Base-by-base conservation (phyloP, 331 rosid species). In the Acacia pycnantha region DNA sequence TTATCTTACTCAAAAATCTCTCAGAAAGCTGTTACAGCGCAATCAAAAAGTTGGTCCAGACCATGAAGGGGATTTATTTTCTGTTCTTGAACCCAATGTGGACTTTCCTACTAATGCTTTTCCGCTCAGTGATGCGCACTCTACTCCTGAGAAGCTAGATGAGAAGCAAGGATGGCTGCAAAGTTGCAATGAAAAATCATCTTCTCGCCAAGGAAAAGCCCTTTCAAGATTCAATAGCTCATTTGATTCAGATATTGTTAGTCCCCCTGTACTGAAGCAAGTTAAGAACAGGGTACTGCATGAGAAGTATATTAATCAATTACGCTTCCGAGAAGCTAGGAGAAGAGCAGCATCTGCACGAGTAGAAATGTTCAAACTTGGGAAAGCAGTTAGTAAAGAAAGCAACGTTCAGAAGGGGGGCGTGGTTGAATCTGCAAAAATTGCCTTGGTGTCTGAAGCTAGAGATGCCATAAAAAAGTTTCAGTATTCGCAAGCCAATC, bases 301-400 rank as follows among this genome's bases (percentile, higher is more conserved):
- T 78, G 99, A 93, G 84, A 95, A 87, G 85, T 93, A 93, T 59
- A 90, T 95, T 68, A 89, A 92, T 79, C 93, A 93, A 89, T 86
- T 92, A 65, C 94, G 89, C 70, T 61, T 82, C 54, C 88, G 97
- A 84, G 96, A 93, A 47, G 90, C 91, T 27, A 90, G 81, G 86
- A 92, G 97, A 84, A 89, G 76, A 86, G 87, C 82, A 76, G 81
- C 86, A 29, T 71, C 90, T 26, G 81, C 46, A 24, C 73, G 77
- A 31, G 12, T 43, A 22, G 43, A 78, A 74, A 80, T 31, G 19
- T 69, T 82, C 43, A 33, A 69, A 40, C 27, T 59, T 14, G 85
- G 48, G 56, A 69, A 58, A 54, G 56, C 22, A 37, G 83, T 56
- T 26, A 69, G 75, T 53, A 82, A 88, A 29, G 92, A 78, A 83